phyloP scores from a whole-genome alignment of 1,284 basidiomycete species.

The Pascua guehoae region DNA sequence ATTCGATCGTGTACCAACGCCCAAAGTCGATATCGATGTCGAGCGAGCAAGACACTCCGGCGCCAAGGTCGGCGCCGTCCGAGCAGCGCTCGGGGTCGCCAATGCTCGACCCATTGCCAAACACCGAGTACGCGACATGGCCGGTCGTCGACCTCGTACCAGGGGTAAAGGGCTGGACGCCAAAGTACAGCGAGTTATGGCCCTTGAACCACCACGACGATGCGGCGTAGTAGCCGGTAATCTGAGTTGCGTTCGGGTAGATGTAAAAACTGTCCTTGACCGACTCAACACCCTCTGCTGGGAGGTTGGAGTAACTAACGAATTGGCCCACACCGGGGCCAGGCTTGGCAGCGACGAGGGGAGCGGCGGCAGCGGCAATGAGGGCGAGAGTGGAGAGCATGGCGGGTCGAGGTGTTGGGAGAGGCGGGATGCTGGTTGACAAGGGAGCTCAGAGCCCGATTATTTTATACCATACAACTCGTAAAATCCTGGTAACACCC shows the following conservation, averaged over 20 bases:
- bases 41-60: conserved; percentile 2
- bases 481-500: too few relatives aligned
- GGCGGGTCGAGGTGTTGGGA: too few relatives aligned
- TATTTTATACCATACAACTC: too few relatives aligned
- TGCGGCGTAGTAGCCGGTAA: conserved; percentile 7
- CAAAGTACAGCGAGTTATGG: conserved; percentile 9
- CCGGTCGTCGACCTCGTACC: not conserved
- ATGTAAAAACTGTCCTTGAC: conserved; percentile 4
- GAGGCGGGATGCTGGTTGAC: too few relatives aligned
- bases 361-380: too few relatives aligned
- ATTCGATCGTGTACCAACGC: conserved; percentile 7
- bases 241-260: not conserved
- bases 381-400: too few relatives aligned
- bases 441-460: too few relatives aligned
- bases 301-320: not conserved
- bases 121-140: conserved; percentile 5
- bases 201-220: conserved; percentile 1
- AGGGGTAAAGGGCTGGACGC: conserved; percentile 1
- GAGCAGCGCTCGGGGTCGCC: conserved; percentile 3
- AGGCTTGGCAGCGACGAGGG: too few relatives aligned
- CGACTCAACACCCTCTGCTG: not conserved
- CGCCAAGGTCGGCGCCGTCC: conserved; percentile 2
- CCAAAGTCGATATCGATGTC: conserved; percentile 2
- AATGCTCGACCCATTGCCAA: not conserved
- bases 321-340: too few relatives aligned